Evolutionary conservation across 2,329 filamentous ascomycete species (phyloP), one percentile per base, ranked within the genome.

Genomic region (Botrytis fabae): DNA sequence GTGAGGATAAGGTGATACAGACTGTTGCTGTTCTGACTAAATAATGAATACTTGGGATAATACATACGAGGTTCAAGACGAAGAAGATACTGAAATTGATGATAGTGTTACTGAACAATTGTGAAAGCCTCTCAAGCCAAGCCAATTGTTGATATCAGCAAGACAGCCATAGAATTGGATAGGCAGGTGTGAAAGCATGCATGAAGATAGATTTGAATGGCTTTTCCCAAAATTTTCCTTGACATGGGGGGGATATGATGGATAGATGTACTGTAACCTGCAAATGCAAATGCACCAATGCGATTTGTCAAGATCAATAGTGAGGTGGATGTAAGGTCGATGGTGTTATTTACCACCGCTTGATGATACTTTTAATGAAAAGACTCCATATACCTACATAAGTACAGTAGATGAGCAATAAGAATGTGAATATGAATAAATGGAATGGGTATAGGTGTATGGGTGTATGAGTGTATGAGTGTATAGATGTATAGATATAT

Each of bases 181-280:
- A 40, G 4, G 32, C n/a, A 22, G 22, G 35, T 57, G 22, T 14
- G 57, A 28, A 38, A 48, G 16, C 16, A 70, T 9, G 38, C 18
- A 54, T 42, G 70, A 20, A 22, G 42, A 48, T 64, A 20, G 35
- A 51, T 35, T 20, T 28, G 64, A 42, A 57, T 22, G 35, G 48
- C 35, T 42, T 68, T 51, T 68, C 35, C 44, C 38, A 68, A 51
- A 48, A 28, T 40, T 72, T 48, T 40, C 51, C 62, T 68, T 25
- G 20, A 60, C 70, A 68, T 35, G 51, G 70, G 59, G n/a, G 51
- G 51, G 35, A 48, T 48, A 51, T 72, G 48, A 72, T 46, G n/a
- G 51, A 32, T 57, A 18, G n/a, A 57, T 57, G 62, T 46, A 60
- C 32, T 71, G 69, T 57, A 71, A 65, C 69, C 69, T 71, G 59